Evolutionary conservation across 2,329 filamentous ascomycete species (phyloP).

Genomic region (Claviceps sp.): DNA sequence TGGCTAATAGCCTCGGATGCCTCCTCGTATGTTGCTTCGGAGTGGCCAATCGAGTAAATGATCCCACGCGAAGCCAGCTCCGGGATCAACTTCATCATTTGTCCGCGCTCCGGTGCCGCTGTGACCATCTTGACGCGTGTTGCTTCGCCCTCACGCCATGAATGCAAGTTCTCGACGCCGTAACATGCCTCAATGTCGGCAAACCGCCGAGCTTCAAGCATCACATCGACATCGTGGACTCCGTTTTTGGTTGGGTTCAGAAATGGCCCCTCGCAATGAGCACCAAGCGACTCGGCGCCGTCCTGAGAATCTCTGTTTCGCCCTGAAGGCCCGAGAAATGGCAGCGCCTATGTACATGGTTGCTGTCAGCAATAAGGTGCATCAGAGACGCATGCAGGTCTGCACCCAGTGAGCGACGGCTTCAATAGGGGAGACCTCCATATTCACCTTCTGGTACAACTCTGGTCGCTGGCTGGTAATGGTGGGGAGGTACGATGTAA

Average conservation of each 20-base stretch:
- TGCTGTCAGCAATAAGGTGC: neutral
- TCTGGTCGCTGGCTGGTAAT: constrained; percentile 69
- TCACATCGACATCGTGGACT: constrained; percentile 63
- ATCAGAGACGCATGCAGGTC: neutral
- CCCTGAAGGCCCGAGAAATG: constrained; percentile 63
- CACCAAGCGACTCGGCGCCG: constrained; percentile 77
- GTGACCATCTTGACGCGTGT: constrained; percentile 65
- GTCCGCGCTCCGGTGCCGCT: constrained; percentile 66
- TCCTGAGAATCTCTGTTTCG: constrained; percentile 42
- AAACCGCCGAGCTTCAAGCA: constrained; percentile 50
- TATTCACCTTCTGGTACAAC: constrained; percentile 59
- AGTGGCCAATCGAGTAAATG: constrained; percentile 71
- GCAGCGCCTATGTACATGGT: constrained; percentile 40
- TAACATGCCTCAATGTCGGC: constrained; percentile 58
- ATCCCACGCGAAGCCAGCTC: constrained; percentile 53
- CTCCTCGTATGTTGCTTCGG: constrained; percentile 75
- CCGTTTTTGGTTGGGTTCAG: constrained; percentile 73
- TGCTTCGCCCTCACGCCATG: constrained; percentile 19
- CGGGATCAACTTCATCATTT: constrained; percentile 56
- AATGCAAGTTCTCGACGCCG: constrained; percentile 51
- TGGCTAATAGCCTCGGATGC: constrained; percentile 56
- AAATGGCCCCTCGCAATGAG: constrained; percentile 86
- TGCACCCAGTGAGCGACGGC: neutral
- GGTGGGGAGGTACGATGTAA: constrained; percentile 80
- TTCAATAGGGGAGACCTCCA: constrained; percentile 4